A percentile compares a stretch with the other conserved stretches of the same genome.
These are phyloP conservation scores for Tetraselmis striata DNA, from an alignment of 139 green algal species.

Conservation along the genomic window DNA sequence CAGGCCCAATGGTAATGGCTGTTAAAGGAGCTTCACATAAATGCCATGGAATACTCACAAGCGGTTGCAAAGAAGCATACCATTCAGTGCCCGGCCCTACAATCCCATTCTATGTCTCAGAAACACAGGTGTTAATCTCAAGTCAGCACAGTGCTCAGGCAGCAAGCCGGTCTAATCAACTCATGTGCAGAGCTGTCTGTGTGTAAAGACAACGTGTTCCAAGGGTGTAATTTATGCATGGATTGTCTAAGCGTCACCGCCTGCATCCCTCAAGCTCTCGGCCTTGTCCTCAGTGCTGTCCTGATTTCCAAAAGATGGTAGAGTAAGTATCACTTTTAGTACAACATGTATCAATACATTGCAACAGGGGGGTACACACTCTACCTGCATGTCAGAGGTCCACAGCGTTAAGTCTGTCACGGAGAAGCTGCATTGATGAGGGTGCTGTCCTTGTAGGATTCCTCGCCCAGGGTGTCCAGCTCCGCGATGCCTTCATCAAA, in stretches of 20 bases:
- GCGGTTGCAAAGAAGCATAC: no score
- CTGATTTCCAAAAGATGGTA: background rate
- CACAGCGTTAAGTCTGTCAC: slow-evolving; percentile 98
- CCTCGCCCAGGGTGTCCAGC: slow-evolving; percentile 94
- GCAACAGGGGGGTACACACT: background rate
- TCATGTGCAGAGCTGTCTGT: background rate
- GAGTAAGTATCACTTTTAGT: background rate
- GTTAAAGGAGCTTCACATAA: no score
- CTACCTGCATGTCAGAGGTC: slow-evolving; percentile 94
- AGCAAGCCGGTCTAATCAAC: background rate
- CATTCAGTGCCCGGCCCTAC: background rate
- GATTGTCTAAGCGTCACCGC: slow-evolving; percentile 13
- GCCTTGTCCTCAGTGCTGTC: slow-evolving; percentile 16
- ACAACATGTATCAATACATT: background rate
- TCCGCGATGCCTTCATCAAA: slow-evolving; percentile 99
- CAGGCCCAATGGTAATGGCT: no score
- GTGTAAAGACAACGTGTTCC: background rate
- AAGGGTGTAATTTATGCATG: slow-evolving; percentile 24
- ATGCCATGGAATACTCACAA: no score
- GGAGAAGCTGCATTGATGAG: slow-evolving; percentile 99
- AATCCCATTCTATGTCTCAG: background rate
- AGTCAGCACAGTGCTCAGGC: background rate
- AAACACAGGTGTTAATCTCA: background rate
- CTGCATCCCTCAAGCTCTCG: slow-evolving; percentile 27
- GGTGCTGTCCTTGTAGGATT: slow-evolving; percentile 98